phyloP scores from a whole-genome alignment of 2,329 filamentous ascomycete genomes.

The Phyllosticta paracitricarpa region DNA sequence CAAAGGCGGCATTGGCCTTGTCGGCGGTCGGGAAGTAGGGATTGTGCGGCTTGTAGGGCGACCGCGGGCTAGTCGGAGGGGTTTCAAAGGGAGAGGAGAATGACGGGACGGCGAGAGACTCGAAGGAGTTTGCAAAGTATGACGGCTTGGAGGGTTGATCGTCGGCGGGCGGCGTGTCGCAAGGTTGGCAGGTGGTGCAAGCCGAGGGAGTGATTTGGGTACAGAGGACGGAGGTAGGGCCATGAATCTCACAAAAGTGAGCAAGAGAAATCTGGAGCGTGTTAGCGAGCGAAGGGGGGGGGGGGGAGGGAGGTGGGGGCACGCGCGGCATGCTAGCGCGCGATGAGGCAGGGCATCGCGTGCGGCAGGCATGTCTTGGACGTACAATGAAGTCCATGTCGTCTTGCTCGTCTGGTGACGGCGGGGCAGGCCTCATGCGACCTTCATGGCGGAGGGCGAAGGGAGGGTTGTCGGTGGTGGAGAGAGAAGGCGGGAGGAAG shows the following conservation, averaged over 20 bases:
- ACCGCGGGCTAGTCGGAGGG: conserved; percentile 31
- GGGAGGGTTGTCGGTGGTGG: background rate
- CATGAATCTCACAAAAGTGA: conserved; percentile 54
- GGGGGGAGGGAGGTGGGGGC: conserved; percentile 3
- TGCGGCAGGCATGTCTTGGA: conserved; percentile 8
- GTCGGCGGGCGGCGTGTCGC: conserved; percentile 32
- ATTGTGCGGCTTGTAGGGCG: conserved; percentile 28
- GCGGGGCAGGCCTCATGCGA: conserved; percentile 6
- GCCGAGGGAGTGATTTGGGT: conserved; percentile 47
- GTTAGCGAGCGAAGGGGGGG: conserved; percentile 15
- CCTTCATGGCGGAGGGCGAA: conserved; percentile 4
- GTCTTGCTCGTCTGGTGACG: background rate
- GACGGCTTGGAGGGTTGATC: conserved; percentile 24
- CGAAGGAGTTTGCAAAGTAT: conserved; percentile 20
- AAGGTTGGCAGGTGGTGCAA: conserved; percentile 43
- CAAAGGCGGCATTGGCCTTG: conserved; percentile 19
- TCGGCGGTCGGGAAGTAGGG: conserved; percentile 39
- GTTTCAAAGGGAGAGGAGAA: conserved; percentile 30
- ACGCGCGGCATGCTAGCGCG: conserved; percentile 10
- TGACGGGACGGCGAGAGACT: conserved; percentile 17
- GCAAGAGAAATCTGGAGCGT: conserved; percentile 47
- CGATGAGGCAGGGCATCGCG: background rate
- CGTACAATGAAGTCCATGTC: conserved; percentile 33
- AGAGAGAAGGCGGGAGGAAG: background rate
- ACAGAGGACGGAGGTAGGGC: conserved; percentile 52